Evolutionary conservation across 257 asterid species (phyloP).

Genomic region (Ilex asprella): DNA sequence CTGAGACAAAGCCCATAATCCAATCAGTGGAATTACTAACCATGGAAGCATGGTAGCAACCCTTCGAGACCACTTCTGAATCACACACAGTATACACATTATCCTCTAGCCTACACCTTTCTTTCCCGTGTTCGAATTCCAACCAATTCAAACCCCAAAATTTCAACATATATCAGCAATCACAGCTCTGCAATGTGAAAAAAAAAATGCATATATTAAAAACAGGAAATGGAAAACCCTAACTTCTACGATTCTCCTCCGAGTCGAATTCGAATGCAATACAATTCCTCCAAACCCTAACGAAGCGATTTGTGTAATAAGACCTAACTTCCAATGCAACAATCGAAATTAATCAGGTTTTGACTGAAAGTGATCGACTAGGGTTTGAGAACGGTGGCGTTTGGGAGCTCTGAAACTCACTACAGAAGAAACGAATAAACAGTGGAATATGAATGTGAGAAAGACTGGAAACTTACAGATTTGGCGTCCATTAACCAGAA

Average conservation of each 20-base stretch:
- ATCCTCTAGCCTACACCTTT: conserved; percentile 58
- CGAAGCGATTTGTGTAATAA: no score
- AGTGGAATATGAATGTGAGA: not conserved
- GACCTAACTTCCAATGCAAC: no score
- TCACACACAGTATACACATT: conserved; percentile 98
- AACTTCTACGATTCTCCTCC: not conserved
- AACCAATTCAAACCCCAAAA: conserved; percentile 4
- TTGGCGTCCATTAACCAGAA: not conserved
- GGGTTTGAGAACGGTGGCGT: conserved; percentile 27
- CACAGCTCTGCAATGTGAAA: conserved; percentile 17
- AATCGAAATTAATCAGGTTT: conserved; percentile 30
- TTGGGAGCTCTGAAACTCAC: conserved; percentile 51
- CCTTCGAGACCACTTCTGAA: conserved; percentile 95
- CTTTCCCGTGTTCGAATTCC: conserved; percentile 32
- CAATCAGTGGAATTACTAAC: conserved; percentile 95
- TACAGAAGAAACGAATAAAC: conserved; percentile 55
- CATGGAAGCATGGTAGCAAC: conserved; percentile 99
- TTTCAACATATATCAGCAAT: conserved; percentile 2
- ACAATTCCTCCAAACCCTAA: no score
- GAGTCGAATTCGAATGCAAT: no score
- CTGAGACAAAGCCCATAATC: conserved; percentile 93
- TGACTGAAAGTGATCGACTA: conserved; percentile 8
- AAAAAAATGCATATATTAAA: not conserved
- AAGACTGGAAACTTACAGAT: conserved; percentile 20
- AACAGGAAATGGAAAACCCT: conserved; percentile 1